Evolutionary conservation across 129 eudicot genomes (phyloP).

Genomic region (Arctium lappa): DNA sequence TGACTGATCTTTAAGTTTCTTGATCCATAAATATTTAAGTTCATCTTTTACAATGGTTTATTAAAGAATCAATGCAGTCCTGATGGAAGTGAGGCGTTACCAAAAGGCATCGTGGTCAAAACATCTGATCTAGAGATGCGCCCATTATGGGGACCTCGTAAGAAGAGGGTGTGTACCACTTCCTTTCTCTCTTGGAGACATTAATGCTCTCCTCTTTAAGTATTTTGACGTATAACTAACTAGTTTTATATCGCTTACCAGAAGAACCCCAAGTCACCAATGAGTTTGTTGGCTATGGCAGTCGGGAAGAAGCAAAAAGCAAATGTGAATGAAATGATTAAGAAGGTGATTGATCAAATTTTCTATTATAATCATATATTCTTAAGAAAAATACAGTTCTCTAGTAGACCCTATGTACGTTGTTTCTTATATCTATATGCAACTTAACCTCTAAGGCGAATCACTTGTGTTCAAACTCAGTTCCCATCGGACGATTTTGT

Average conservation of each 20-base stretch:
- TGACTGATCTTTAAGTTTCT: background rate
- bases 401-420: background rate
- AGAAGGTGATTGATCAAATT: slow-evolving; percentile 49
- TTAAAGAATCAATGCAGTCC: slow-evolving; percentile 52
- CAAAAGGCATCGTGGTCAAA: slow-evolving; percentile 63
- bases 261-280: slow-evolving; percentile 52
- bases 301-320: slow-evolving; percentile 82
- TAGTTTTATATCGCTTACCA: slow-evolving; percentile 16
- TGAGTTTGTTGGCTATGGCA: slow-evolving; percentile 84
- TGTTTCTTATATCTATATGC: background rate
- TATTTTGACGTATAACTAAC: slow-evolving; percentile 3
- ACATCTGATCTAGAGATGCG: slow-evolving; percentile 80
- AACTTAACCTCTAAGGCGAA: background rate
- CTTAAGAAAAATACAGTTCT: background rate
- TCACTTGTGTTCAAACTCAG: slow-evolving; percentile 36
- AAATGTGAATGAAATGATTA: slow-evolving; percentile 73
- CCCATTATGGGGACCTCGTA: slow-evolving; percentile 65
- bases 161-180: slow-evolving; percentile 36
- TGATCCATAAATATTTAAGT: background rate
- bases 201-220: background rate
- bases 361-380: background rate
- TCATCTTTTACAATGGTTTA: background rate
- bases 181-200: background rate
- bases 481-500: slow-evolving; percentile 58
- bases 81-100: slow-evolving; percentile 74